Percentiles rank a stretch among this genome's conserved stretches.
Evolutionary conservation across 2,329 filamentous ascomycete genomes (phyloP).

Genomic region (Diaporthe citriasiana): DNA sequence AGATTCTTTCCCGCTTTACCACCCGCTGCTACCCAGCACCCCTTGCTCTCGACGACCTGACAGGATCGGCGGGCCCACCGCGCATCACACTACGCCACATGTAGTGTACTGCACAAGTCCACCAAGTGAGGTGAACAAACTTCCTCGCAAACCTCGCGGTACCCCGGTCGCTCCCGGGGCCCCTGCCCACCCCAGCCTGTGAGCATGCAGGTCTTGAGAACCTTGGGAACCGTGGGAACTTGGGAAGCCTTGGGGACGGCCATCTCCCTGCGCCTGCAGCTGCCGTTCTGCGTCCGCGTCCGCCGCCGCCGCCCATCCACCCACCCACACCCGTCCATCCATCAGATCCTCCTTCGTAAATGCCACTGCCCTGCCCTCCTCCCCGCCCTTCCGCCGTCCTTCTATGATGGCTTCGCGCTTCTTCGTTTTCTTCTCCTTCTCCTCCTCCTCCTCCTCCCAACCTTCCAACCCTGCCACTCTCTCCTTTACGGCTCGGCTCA

Average conservation of each 20-base stretch:
- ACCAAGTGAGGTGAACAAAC: background rate
- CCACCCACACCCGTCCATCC: conserved; percentile 22
- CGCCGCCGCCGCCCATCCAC: conserved; percentile 1
- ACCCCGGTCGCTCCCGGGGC: conserved; percentile 9
- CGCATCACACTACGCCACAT: too few species aligned
- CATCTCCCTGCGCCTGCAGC: conserved; percentile 20
- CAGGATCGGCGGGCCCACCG: conserved; percentile 29
- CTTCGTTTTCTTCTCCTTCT: background rate
- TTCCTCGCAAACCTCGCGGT: conserved; percentile 30
- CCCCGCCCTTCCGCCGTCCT: conserved; percentile 4
- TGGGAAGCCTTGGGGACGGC: too few species aligned
- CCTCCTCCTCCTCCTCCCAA: background rate
- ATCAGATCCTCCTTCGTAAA: conserved; percentile 26
- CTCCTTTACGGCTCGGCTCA: conserved; percentile 21
- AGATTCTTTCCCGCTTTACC: conserved; percentile 33
- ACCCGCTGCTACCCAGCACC: conserved; percentile 16
- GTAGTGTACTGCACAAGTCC: too few species aligned
- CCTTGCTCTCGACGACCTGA: conserved; percentile 23
- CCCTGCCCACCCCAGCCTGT: conserved; percentile 31
- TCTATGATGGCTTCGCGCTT: conserved; percentile 35
- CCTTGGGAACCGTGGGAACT: conserved; percentile 13
- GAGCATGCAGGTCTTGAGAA: conserved; percentile 21
- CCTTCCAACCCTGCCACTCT: conserved; percentile 7
- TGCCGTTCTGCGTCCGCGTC: conserved; percentile 14
- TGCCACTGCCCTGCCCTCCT: conserved; percentile 39